Percentiles rank a stretch among this genome's conserved stretches.
phyloP scores from a whole-genome alignment of 768 basidiomycete genomes.

The Calocera cornea region DNA sequence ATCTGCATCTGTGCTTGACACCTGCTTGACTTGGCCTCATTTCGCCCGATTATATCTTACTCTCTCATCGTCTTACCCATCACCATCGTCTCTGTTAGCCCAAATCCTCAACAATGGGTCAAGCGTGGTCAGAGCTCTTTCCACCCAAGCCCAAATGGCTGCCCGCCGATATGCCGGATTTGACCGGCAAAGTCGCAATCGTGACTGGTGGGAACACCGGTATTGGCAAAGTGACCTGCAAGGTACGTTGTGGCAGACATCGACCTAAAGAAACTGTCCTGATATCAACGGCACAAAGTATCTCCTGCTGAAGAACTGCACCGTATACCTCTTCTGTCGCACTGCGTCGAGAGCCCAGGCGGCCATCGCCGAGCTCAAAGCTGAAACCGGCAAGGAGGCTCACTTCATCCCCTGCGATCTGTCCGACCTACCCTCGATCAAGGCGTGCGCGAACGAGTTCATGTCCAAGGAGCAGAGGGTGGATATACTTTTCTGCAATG shows the following conservation, averaged over 20 bases:
- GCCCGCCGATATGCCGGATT: conserved; percentile 14
- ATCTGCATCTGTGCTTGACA: too few species aligned
- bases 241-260: background rate
- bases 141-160: conserved; percentile 13
- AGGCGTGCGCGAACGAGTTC: conserved; percentile 31
- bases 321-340: conserved; percentile 42
- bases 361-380: conserved; percentile 42
- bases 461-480: background rate
- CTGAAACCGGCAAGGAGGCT: conserved; percentile 33
- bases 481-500: conserved; percentile 10
- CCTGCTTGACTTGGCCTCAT: too few species aligned
- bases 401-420: conserved; percentile 35
- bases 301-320: conserved; percentile 44
- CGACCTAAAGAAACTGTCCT: background rate
- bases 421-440: conserved; percentile 32
- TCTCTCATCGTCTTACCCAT: too few species aligned
- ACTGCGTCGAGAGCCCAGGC: conserved; percentile 30
- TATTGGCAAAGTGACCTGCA: background rate
- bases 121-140: conserved; percentile 3
- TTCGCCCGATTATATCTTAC: too few species aligned
- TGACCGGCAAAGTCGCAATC: conserved; percentile 15
- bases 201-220: background rate
- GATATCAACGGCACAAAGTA: background rate
- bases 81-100: too few species aligned
- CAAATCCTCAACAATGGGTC: background rate